These are phyloP conservation scores for Exophiala phaeomuriformis DNA, from an alignment of 2,329 filamentous ascomycete species.

Conservation along the genomic window DNA sequence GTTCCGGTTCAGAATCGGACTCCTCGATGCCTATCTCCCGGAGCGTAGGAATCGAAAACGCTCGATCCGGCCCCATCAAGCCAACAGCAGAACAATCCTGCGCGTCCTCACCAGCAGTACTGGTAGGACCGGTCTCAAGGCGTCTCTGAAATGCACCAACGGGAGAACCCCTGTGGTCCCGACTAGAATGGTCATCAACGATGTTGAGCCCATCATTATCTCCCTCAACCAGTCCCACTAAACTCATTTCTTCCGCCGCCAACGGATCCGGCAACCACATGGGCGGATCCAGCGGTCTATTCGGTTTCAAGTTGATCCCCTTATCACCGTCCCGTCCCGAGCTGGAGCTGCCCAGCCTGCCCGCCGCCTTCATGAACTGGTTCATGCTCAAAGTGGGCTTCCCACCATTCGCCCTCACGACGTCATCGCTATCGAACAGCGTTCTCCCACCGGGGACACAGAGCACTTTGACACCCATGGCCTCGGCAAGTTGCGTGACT, in stretches of 20 bases:
- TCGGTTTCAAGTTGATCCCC: constrained; percentile 44
- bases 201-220: too few species aligned
- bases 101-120: constrained; percentile 25
- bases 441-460: constrained; percentile 54
- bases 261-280: constrained; percentile 53
- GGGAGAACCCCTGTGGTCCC: too few species aligned
- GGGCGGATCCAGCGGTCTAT: constrained; percentile 55
- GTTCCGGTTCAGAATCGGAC: not conserved
- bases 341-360: constrained; percentile 32
- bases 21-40: constrained; percentile 58
- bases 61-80: constrained; percentile 59
- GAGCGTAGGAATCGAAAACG: constrained; percentile 65
- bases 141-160: not conserved
- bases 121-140: not conserved
- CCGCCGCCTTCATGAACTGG: constrained; percentile 58
- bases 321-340: too few species aligned
- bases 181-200: too few species aligned
- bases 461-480: constrained; percentile 63
- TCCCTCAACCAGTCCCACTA: constrained; percentile 30
- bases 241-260: constrained; percentile 47
- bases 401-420: constrained; percentile 58
- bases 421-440: constrained; percentile 64
- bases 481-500: constrained; percentile 52
- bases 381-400: constrained; percentile 69
- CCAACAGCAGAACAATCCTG: constrained; percentile 46